Conservation (phyloP, 176 grass and related monocot genomes). For the Urochloa ruziziensis region DNA sequence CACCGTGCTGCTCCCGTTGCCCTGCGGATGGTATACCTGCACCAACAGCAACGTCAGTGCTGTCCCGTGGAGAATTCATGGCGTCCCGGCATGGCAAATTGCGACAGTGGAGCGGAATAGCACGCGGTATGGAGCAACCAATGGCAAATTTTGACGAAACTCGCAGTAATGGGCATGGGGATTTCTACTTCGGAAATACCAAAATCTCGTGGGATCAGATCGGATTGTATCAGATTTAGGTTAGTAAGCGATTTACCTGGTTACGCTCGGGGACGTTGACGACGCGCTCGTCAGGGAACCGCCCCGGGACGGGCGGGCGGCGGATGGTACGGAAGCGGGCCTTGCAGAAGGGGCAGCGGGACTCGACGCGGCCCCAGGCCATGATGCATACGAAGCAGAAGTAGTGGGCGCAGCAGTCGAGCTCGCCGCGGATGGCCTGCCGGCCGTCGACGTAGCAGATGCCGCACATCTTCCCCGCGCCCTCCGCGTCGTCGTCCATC, state of each 20-base stretch:
- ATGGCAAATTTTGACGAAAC: neutral
- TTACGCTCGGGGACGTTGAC: constrained; percentile 60
- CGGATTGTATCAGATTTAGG: neutral
- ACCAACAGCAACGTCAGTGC: neutral
- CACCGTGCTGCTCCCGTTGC: constrained; percentile 44
- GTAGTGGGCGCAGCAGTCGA: constrained; percentile 75
- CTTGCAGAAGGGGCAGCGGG: constrained; percentile 87
- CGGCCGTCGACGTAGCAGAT: constrained; percentile 55
- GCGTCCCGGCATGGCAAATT: neutral
- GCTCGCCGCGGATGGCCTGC: constrained; percentile 52
- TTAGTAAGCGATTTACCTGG: constrained; percentile 30
- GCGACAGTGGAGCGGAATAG: neutral
- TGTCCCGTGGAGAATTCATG: constrained; percentile 1
- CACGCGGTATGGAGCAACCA: neutral
- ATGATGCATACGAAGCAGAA: constrained; percentile 97
- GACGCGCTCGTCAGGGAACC: constrained; percentile 50
- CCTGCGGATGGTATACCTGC: constrained; percentile 57
- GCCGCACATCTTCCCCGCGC: constrained; percentile 40
- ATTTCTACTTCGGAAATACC: neutral
- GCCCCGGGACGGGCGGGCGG: constrained; percentile 50
- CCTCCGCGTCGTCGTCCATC: constrained; percentile 20
- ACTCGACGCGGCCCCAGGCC: constrained; percentile 90
- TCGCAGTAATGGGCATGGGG: neutral
- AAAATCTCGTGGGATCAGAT: neutral
- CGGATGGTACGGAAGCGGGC: constrained; percentile 63